Percentiles rank a stretch among this genome's conserved stretches.
Evolutionary conservation across 192 early-diverging fungal species (phyloP).

Genomic region (Coemansia javaensis): DNA sequence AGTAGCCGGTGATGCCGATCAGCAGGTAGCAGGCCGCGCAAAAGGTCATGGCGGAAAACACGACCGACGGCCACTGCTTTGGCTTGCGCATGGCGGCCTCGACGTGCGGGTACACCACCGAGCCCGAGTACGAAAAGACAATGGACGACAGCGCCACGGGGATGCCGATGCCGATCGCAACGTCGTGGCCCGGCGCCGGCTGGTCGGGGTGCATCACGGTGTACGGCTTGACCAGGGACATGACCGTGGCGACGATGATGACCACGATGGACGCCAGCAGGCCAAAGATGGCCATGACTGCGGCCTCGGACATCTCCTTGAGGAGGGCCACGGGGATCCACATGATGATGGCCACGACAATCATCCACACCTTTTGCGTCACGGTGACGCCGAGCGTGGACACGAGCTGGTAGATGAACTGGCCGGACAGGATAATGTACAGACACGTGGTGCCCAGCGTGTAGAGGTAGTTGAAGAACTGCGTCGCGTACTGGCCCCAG

Average conservation of each 20-base stretch:
- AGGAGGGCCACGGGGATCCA: slow-evolving; percentile 63
- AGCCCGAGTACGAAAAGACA: slow-evolving; percentile 69
- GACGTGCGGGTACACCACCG: slow-evolving; percentile 76
- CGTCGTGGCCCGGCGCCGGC: slow-evolving; percentile 15
- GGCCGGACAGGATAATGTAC: slow-evolving; percentile 67
- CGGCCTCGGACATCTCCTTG: slow-evolving; percentile 75
- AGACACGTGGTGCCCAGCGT: slow-evolving; percentile 62
- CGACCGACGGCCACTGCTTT: slow-evolving; percentile 59
- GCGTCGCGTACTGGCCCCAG: slow-evolving; percentile 54
- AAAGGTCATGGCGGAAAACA: slow-evolving; percentile 53
- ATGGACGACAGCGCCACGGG: slow-evolving; percentile 67
- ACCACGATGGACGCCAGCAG: slow-evolving; percentile 64
- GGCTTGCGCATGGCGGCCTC: slow-evolving; percentile 71
- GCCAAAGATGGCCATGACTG: slow-evolving; percentile 62
- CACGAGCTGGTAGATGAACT: slow-evolving; percentile 59
- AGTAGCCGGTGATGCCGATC: slow-evolving; percentile 65
- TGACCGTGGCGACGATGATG: slow-evolving; percentile 57
- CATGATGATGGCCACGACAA: slow-evolving; percentile 55
- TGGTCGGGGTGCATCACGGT: slow-evolving; percentile 29
- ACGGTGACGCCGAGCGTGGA: slow-evolving; percentile 40
- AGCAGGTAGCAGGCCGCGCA: slow-evolving; percentile 63
- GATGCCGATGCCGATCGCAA: slow-evolving; percentile 41
- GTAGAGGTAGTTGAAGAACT: slow-evolving; percentile 59
- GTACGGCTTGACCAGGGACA: slow-evolving; percentile 42
- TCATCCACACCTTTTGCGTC: slow-evolving; percentile 54